Percentiles rank a stretch among this genome's conserved stretches.
These are phyloP conservation scores for Drosera capensis DNA, from an alignment of 148 eudicot genomes.

Conservation along the genomic window DNA sequence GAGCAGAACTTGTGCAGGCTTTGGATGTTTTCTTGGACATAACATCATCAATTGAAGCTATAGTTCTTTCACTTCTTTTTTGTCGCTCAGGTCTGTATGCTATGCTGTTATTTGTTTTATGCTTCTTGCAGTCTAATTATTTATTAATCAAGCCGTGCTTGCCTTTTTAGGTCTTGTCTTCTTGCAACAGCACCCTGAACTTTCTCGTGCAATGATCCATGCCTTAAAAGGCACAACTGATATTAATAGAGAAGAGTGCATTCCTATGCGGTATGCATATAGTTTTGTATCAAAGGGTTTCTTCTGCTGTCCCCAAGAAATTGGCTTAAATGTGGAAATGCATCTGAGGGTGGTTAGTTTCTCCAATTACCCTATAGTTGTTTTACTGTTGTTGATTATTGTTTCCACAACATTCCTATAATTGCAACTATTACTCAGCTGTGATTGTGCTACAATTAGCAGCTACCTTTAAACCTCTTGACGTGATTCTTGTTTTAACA, in stretches of 20 bases:
- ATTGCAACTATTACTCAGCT: background rate
- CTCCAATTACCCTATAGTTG: background rate
- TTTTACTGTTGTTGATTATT: conserved; percentile 3
- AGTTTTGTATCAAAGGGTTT: conserved; percentile 69
- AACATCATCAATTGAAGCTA: conserved; percentile 53
- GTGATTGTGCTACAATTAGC: background rate
- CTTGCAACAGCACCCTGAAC: conserved; percentile 76
- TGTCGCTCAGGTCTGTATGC: conserved; percentile 69
- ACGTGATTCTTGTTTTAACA: conserved; percentile 15
- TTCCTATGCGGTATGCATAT: conserved; percentile 73
- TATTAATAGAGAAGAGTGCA: conserved; percentile 35
- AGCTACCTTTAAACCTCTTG: conserved; percentile 1
- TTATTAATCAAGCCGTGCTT: conserved; percentile 8
- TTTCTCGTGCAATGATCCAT: conserved; percentile 48
- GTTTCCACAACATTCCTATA: no score
- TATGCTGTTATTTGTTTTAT: conserved; percentile 1
- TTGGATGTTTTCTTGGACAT: conserved; percentile 51
- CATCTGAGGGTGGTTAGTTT: conserved; percentile 82
- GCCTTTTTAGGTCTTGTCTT: conserved; percentile 60
- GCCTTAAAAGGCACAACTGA: conserved; percentile 53
- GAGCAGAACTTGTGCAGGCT: conserved; percentile 36
- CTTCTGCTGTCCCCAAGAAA: conserved; percentile 52
- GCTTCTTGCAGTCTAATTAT: conserved; percentile 4
- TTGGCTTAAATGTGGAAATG: conserved; percentile 64
- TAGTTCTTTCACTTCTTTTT: conserved; percentile 62